A percentile compares a stretch with the other conserved stretches of the same genome.
Evolutionary conservation across 2,329 filamentous ascomycete species (phyloP).

Genomic region (Neopestalotiopsis rosae): DNA sequence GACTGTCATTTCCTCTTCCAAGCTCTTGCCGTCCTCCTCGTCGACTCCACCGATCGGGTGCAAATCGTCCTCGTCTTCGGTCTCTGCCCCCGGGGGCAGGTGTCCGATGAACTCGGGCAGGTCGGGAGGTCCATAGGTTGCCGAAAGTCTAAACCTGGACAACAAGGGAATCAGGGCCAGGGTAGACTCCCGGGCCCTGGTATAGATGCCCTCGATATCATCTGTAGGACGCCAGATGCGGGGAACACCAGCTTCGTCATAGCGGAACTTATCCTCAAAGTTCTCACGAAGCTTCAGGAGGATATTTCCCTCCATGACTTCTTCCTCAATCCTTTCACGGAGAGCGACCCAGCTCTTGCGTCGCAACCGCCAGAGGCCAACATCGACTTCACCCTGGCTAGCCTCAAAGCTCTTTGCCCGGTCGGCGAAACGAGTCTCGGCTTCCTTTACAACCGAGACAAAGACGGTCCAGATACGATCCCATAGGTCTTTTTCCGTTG

Average conservation of each 20-base stretch:
- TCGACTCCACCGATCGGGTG: slow-evolving; percentile 90
- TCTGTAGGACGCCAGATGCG: slow-evolving; percentile 96
- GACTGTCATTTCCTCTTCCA: slow-evolving; percentile 97
- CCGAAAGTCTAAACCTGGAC: slow-evolving; percentile 78
- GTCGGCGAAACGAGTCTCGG: slow-evolving; percentile 84
- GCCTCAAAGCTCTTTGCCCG: slow-evolving; percentile 94
- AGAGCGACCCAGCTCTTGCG: slow-evolving; percentile 95
- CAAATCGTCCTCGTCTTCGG: slow-evolving; percentile 89
- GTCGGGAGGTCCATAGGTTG: slow-evolving; percentile 79
- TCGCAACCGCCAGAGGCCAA: slow-evolving; percentile 89
- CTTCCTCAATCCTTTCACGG: slow-evolving; percentile 89
- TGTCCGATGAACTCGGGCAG: slow-evolving; percentile 83
- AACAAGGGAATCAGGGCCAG: slow-evolving; percentile 89
- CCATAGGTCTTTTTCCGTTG: slow-evolving; percentile 86
- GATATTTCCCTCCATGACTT: slow-evolving; percentile 97
- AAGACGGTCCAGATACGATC: slow-evolving; percentile 94
- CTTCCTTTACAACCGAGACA: slow-evolving; percentile 79
- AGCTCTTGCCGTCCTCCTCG: slow-evolving; percentile 89
- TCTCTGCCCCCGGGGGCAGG: slow-evolving; percentile 74
- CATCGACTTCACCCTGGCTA: slow-evolving; percentile 85
- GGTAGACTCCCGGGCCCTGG: slow-evolving; percentile 88
- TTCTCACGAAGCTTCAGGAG: slow-evolving; percentile 95
- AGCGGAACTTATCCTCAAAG: slow-evolving; percentile 99
- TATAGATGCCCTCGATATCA: slow-evolving; percentile 96
- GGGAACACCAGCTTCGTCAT: slow-evolving; percentile 92